phyloP scores from a whole-genome alignment of 805 yeast genomes.

The Nakazawaea molendinolei region DNA sequence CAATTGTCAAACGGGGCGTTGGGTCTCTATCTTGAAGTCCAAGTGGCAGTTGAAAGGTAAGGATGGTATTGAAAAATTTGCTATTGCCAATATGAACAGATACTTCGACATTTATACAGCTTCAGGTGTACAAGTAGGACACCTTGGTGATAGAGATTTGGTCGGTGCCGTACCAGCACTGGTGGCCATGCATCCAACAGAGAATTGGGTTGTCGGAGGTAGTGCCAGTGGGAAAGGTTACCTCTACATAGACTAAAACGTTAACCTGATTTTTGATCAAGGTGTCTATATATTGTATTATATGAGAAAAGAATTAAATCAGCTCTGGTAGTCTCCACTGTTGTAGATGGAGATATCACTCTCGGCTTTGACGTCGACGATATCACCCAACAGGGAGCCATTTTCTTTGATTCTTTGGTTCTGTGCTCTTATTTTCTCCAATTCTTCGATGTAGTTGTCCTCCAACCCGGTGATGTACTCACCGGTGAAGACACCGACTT shows the following conservation, averaged over 20 bases:
- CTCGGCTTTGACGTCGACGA: constrained; percentile 74
- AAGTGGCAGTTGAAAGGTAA: constrained; percentile 73
- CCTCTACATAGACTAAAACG: constrained; percentile 33
- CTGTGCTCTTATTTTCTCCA: constrained; percentile 76
- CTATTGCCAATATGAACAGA: constrained; percentile 89
- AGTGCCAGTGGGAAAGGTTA: constrained; percentile 89
- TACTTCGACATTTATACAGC: constrained; percentile 77
- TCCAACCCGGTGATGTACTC: constrained; percentile 91
- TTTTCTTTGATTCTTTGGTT: constrained; percentile 50
- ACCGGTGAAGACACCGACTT: constrained; percentile 96
- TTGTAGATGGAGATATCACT: constrained; percentile 52
- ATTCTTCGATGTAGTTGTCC: constrained; percentile 69
- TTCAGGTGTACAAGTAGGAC: constrained; percentile 73
- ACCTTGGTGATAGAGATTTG: constrained; percentile 44
- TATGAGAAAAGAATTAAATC: no score
- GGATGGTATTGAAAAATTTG: constrained; percentile 75
- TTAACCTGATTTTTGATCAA: no score
- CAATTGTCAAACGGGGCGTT: constrained; percentile 93
- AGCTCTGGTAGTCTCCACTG: constrained; percentile 40
- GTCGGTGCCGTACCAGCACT: constrained; percentile 95
- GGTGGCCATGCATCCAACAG: constrained; percentile 70
- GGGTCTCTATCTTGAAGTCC: constrained; percentile 91
- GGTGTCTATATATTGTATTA: no score
- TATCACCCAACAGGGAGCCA: constrained; percentile 37
- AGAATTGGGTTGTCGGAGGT: constrained; percentile 91